A percentile compares a stretch with the other conserved stretches of the same genome.
Evolutionary conservation across 2,329 filamentous ascomycete genomes (phyloP).

Genomic region (Alternaria alternata): DNA sequence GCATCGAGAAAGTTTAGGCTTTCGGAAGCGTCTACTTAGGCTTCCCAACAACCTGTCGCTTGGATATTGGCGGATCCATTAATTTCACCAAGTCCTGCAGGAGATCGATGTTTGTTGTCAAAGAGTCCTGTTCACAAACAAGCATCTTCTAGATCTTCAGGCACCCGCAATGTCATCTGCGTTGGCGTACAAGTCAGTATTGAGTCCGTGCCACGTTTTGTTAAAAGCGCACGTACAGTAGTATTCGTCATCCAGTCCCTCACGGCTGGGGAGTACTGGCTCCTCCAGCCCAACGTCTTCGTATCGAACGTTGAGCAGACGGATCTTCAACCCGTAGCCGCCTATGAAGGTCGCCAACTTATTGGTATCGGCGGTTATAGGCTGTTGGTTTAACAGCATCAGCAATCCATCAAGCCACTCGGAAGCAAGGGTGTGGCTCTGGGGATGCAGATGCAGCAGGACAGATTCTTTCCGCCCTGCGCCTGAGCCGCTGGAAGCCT

Average conservation of each 20-base stretch:
- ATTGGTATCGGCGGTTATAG: conserved; percentile 95
- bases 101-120: conserved; percentile 9
- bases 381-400: conserved; percentile 93
- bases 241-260: conserved; percentile 90
- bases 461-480: conserved; percentile 68
- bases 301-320: conserved; percentile 87
- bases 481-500: conserved; percentile 42
- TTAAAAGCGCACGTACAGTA: conserved; percentile 71
- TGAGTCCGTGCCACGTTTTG: conserved; percentile 19
- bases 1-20: conserved; percentile 1
- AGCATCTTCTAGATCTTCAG: conserved; percentile 1
- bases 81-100: conserved; percentile 2
- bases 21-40: conserved; percentile 9
- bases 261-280: conserved; percentile 79
- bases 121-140: conserved; percentile 1
- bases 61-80: conserved; percentile 4
- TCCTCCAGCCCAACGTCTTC: conserved; percentile 77
- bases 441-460: conserved; percentile 83
- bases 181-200: conserved; percentile 6
- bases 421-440: conserved; percentile 82
- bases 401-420: conserved; percentile 97
- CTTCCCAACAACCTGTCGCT: conserved; percentile 12
- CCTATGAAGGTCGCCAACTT: conserved; percentile 85
- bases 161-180: conserved; percentile 19
- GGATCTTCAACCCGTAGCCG: conserved; percentile 91